Base-by-base conservation (phyloP, 106 monocot genomes). In the Vanilla planifolia region DNA sequence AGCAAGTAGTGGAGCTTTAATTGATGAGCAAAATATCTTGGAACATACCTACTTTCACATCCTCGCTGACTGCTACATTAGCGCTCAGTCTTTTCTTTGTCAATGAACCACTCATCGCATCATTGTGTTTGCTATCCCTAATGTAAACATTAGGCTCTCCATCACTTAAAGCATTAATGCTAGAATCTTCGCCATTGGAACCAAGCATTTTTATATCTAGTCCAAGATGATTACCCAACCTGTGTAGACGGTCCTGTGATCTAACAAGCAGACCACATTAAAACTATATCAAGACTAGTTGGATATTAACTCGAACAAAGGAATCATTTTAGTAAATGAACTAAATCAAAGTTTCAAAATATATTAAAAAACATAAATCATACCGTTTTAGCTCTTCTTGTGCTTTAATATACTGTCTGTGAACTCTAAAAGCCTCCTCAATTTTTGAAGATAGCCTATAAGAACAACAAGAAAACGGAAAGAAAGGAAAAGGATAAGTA, bases 311-410 rank as follows among this genome's bases (percentile, higher is more conserved):
- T n/a, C n/a, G n/a, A n/a, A n/a, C n/a, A n/a, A n/a, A n/a, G n/a
- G n/a, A n/a, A n/a, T n/a, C n/a, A 37, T 37, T 6, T 37, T 10
- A 37, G 37, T 37, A 6, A 37, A 37, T 10, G 10, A 37, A 37
- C 5, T 37, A 30, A n/a, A 15, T 47, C 29, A 30, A 21, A 14
- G 22, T 30, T 34, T 2, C 32, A 48, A 29, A 63, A 29, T 33
- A 45, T 59, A 35, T 26, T 27, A 23, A 66, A 51, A 46, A 2
- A 43, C 35, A 8, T 17, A 32, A 40, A 40, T 35, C 69, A 21
- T 66, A 41, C 84, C 84, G 72, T 70, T 76, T 80, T 24, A 85
- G 59, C 30, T 85, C 84, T 42, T 80, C 85, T 41, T 76, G 85
- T 45, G 73, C 80, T 61, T 80, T 80, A 13, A 73, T 60, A 70